Conservation (phyloP, 2,329 filamentous ascomycete genomes). For the Calonectria naviculata region DNA sequence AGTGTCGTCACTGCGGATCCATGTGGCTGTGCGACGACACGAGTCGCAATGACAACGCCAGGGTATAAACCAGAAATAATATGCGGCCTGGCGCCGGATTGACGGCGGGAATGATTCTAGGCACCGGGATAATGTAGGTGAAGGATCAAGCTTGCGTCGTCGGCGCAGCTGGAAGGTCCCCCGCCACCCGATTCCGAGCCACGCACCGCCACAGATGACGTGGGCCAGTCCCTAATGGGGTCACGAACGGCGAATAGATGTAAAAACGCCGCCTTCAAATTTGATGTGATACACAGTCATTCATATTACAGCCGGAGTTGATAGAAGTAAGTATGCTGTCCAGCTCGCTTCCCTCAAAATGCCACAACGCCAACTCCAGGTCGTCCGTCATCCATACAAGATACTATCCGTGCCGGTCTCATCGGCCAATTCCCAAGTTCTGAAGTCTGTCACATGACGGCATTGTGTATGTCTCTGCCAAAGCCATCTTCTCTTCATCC, state of each 20-base stretch:
- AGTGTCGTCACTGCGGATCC: slow-evolving; percentile 40
- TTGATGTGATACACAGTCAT: neutral
- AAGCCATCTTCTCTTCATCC: slow-evolving; percentile 81
- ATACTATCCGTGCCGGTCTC: slow-evolving; percentile 25
- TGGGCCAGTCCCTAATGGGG: slow-evolving; percentile 19
- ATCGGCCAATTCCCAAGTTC: slow-evolving; percentile 48
- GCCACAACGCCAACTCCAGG: slow-evolving; percentile 43
- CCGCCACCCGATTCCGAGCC: slow-evolving; percentile 36
- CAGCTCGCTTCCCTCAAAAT: slow-evolving; percentile 40
- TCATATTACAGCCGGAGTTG: slow-evolving; percentile 18
- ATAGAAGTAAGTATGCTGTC: slow-evolving; percentile 25
- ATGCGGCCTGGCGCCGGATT: neutral
- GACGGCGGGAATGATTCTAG: slow-evolving; percentile 4
- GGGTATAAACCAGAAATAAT: neutral
- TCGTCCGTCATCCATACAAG: slow-evolving; percentile 33
- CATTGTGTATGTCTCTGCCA: slow-evolving; percentile 68
- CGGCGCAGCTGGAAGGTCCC: slow-evolving; percentile 16
- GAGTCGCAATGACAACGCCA: slow-evolving; percentile 4
- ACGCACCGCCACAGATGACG: slow-evolving; percentile 41
- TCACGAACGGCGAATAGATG: neutral
- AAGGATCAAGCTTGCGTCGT: slow-evolving; percentile 25
- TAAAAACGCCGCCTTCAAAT: neutral
- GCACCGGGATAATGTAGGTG: slow-evolving; percentile 4
- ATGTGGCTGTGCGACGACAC: slow-evolving; percentile 33
- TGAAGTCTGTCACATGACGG: slow-evolving; percentile 64